These are phyloP conservation scores for Xylariomycetidae sp. DNA, from an alignment of 2,329 filamentous ascomycete species.

Conservation along the genomic window DNA sequence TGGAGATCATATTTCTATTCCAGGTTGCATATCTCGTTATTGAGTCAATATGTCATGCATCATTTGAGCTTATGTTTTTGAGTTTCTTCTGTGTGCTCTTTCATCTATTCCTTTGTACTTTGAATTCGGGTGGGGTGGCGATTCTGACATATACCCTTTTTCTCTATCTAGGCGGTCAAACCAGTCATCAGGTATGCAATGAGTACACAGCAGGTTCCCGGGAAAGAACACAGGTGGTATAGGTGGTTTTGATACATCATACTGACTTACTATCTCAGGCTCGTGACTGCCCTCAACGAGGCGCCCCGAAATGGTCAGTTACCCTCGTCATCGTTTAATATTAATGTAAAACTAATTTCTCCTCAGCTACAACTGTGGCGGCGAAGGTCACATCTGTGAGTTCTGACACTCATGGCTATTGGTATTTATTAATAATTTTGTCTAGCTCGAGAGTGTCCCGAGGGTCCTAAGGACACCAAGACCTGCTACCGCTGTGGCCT, in stretches of 20 bases:
- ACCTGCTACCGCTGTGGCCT: constrained; percentile 76
- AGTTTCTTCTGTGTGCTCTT: background rate
- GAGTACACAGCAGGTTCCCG: too few species aligned
- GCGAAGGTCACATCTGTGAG: constrained; percentile 75
- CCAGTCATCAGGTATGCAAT: constrained; percentile 66
- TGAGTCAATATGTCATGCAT: too few species aligned
- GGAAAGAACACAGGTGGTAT: too few species aligned
- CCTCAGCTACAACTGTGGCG: constrained; percentile 35
- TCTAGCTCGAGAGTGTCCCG: constrained; percentile 81
- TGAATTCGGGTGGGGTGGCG: constrained; percentile 9
- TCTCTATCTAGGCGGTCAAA: constrained; percentile 72
- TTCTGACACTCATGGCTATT: too few species aligned
- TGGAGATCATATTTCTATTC: too few species aligned
- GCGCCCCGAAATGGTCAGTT: constrained; percentile 73
- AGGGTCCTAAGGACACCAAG: constrained; percentile 81
- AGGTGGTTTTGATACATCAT: too few species aligned
- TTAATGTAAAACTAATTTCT: constrained; percentile 14
- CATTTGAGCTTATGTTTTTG: background rate
- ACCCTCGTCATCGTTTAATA: constrained; percentile 2
- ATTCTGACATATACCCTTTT: too few species aligned
- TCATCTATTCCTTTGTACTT: constrained; percentile 2
- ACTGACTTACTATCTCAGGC: constrained; percentile 49
- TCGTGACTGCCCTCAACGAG: constrained; percentile 81
- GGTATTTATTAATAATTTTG: constrained; percentile 16
- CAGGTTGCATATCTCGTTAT: too few species aligned